Evolutionary conservation across 208 protist genomes (phyloP), one percentile per base, ranked within the genome.

Genomic region (Naegleria gruberi): DNA sequence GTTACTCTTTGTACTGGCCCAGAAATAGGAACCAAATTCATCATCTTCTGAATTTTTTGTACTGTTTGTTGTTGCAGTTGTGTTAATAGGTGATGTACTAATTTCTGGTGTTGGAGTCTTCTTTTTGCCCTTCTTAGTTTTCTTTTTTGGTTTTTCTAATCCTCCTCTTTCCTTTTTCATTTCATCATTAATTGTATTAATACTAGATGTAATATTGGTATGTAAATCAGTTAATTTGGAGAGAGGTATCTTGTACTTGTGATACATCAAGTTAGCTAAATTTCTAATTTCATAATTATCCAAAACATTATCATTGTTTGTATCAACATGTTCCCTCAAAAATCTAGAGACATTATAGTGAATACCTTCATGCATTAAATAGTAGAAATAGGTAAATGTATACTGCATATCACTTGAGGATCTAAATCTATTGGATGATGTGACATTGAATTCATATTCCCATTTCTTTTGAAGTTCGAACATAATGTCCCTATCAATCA

Each of bases 321-420:
- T 85, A 85, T 94, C 93, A 4, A 94, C 44, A n/a, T 91, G 40
- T 2, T 42, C 42, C 0, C 4, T 4, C 43, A 89, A 94, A 0
- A 90, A 19, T n/a, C 85, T 37, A 42, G 55, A 34, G 0, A 89
- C 23, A 40, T 92, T 74, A 2, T 91, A 91, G 26, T 42, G 6
- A 26, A 84, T 41, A 26, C 77, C 44, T 42, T 94, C 89, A 40
- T 93, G 89, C 55, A 95, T 95, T 26, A 96, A 41, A 87, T 92
- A 95, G 83, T 95, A 96, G 43, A 95, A 94, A 55, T 97, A 95
- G 8, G 94, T 93, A 82, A 97, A 97, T 37, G 94, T 90, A 87
- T 93, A 97, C 90, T 97, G 95, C 95, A 97, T 96, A 89, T 97
- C 94, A 45, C 89, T 81, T 30, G 65, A 19, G 15, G 44, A 17